These are phyloP conservation scores for Pichia scutulata DNA, from an alignment of 805 yeast genomes.

Conservation along the genomic window DNA sequence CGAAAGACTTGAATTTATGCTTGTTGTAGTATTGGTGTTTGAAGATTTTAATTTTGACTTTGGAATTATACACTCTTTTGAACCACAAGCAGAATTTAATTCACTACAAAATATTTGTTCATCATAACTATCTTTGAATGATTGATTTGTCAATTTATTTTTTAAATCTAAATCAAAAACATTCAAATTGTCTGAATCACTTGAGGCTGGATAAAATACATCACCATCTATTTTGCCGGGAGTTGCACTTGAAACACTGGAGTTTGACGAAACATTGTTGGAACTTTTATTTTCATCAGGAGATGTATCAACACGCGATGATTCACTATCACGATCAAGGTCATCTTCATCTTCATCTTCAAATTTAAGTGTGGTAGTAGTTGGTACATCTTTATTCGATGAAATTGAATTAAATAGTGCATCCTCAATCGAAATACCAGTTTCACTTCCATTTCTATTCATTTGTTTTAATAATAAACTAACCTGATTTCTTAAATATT, in stretches of 20 bases:
- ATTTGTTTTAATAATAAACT: constrained; percentile 67
- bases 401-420: not conserved
- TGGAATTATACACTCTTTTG: constrained; percentile 61
- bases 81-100: constrained; percentile 79
- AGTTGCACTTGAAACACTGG: constrained; percentile 8
- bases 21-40: not conserved
- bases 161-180: not conserved
- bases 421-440: not conserved
- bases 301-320: not conserved
- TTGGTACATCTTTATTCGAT: not conserved
- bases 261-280: constrained; percentile 2
- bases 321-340: not conserved
- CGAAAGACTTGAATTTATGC: not conserved
- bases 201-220: not conserved
- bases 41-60: constrained; percentile 14
- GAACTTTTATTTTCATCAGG: constrained; percentile 8
- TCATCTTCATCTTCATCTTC: not conserved
- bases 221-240: not conserved
- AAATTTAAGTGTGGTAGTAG: too few relatives aligned
- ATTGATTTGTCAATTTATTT: constrained; percentile 14
- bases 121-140: constrained; percentile 39
- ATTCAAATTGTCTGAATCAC: not conserved
- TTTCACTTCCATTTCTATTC: not conserved
- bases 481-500: constrained; percentile 69
- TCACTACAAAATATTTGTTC: constrained; percentile 76